Evolutionary conservation across 2,329 filamentous ascomycete species (phyloP).

Genomic region (Chrysoporthe puriensis): DNA sequence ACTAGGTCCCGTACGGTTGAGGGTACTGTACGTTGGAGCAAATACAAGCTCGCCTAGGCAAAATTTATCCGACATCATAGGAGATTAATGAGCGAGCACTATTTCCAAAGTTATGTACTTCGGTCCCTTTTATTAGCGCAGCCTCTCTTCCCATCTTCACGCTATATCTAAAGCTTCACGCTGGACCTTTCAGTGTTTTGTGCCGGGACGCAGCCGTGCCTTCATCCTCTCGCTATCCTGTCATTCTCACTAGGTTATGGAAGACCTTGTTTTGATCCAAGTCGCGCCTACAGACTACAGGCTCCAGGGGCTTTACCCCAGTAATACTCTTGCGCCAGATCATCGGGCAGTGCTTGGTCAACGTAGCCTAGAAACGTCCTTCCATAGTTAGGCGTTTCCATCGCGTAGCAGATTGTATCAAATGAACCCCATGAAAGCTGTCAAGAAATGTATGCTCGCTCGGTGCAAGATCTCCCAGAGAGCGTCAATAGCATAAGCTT

Average conservation of each 20-base stretch:
- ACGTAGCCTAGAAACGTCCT: slow-evolving; percentile 67
- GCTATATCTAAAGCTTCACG: background rate
- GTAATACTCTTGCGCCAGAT: slow-evolving; percentile 51
- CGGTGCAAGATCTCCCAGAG: slow-evolving; percentile 42
- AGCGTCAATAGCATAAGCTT: slow-evolving; percentile 61
- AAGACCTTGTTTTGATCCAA: slow-evolving; percentile 60
- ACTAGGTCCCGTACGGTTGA: background rate
- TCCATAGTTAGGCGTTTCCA: slow-evolving; percentile 33
- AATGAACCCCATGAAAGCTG: slow-evolving; percentile 49
- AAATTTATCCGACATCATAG: too few species aligned
- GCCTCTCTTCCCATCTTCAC: too few species aligned
- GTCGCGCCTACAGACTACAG: slow-evolving; percentile 53
- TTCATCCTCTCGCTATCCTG: background rate
- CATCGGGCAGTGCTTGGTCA: slow-evolving; percentile 49
- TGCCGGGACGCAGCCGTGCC: background rate
- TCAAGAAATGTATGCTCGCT: slow-evolving; percentile 51
- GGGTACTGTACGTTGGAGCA: background rate
- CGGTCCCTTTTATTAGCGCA: too few species aligned
- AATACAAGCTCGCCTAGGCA: too few species aligned
- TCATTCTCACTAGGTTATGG: slow-evolving; percentile 46
- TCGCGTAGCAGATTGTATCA: slow-evolving; percentile 42
- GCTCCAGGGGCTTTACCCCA: slow-evolving; percentile 56
- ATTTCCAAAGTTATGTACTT: too few species aligned
- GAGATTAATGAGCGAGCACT: too few species aligned
- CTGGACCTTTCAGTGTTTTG: background rate